Conservation (phyloP, 2,329 filamentous ascomycete species). For the Alternaria sp. region DNA sequence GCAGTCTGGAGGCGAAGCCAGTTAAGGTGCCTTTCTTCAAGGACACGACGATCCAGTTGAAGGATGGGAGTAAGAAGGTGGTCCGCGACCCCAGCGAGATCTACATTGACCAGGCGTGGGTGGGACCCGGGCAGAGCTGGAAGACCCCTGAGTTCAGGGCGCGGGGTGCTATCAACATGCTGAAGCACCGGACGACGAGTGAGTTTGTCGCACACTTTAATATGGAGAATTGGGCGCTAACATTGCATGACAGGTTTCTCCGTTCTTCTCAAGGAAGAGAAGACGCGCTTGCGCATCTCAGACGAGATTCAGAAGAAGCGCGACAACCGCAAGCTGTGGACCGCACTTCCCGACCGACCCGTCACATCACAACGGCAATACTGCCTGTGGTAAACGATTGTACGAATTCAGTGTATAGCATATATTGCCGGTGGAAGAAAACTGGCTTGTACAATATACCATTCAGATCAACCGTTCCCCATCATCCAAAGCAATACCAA, state of each 20-base stretch:
- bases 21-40: constrained; percentile 28
- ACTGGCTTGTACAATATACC: constrained; percentile 26
- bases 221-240: background rate
- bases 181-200: constrained; percentile 78
- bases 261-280: constrained; percentile 90
- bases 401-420: constrained; percentile 4
- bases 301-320: constrained; percentile 79
- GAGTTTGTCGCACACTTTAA: constrained; percentile 50
- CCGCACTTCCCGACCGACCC: constrained; percentile 83
- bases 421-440: background rate
- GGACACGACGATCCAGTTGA: constrained; percentile 69
- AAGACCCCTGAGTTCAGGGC: constrained; percentile 73
- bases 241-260: constrained; percentile 65
- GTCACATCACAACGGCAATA: constrained; percentile 86
- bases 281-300: constrained; percentile 81
- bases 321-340: constrained; percentile 79
- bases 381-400: constrained; percentile 76
- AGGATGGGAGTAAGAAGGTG: constrained; percentile 74
- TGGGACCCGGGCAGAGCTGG: constrained; percentile 68
- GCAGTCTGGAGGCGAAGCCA: constrained; percentile 2
- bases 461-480: constrained; percentile 19
- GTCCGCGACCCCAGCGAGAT: constrained; percentile 79
- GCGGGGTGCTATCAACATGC: constrained; percentile 70
- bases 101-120: constrained; percentile 93
- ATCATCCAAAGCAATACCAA: constrained; percentile 31